phyloP scores from a whole-genome alignment of 1,139 yeast species.

The Scheffersomyces stambukii region DNA sequence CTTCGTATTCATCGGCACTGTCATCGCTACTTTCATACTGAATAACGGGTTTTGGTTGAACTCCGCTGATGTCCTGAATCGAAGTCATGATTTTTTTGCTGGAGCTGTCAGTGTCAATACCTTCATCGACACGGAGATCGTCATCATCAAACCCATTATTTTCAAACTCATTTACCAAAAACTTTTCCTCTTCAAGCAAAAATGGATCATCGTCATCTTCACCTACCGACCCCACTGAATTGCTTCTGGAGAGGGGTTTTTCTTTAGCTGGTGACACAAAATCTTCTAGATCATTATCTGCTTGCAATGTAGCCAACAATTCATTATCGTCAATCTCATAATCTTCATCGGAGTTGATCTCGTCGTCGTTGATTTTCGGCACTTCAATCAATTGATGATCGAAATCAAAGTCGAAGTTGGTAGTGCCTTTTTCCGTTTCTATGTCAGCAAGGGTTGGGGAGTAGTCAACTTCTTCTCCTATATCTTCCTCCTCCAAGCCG shows the following conservation, averaged over 20 bases:
- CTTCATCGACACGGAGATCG: constrained; percentile 10
- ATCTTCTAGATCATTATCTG: constrained; percentile 57
- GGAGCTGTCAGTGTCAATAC: constrained; percentile 10
- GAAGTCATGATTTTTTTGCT: constrained; percentile 21
- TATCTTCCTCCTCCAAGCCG: constrained; percentile 48
- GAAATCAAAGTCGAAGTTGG: constrained; percentile 34
- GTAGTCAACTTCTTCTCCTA: constrained; percentile 57
- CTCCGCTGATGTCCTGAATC: constrained; percentile 13
- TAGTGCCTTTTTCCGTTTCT: too few species aligned
- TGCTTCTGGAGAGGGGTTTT: constrained; percentile 18
- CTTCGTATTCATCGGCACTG: constrained; percentile 18
- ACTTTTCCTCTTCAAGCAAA: constrained; percentile 44
- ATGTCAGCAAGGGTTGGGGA: constrained; percentile 9
- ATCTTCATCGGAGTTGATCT: constrained; percentile 59
- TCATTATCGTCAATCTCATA: constrained; percentile 73
- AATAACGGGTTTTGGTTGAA: constrained; percentile 23
- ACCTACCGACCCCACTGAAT: constrained; percentile 49
- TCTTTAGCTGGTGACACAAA: constrained; percentile 17
- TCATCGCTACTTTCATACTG: constrained; percentile 28
- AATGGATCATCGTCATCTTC: constrained; percentile 54
- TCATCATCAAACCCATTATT: constrained; percentile 39
- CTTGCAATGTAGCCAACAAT: constrained; percentile 62
- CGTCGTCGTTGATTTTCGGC: constrained; percentile 51
- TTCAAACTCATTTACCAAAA: constrained; percentile 46
- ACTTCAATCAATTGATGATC: constrained; percentile 39